Evolutionary conservation across 2,329 filamentous ascomycete species (phyloP).

Genomic region (Apiospora sp.): DNA sequence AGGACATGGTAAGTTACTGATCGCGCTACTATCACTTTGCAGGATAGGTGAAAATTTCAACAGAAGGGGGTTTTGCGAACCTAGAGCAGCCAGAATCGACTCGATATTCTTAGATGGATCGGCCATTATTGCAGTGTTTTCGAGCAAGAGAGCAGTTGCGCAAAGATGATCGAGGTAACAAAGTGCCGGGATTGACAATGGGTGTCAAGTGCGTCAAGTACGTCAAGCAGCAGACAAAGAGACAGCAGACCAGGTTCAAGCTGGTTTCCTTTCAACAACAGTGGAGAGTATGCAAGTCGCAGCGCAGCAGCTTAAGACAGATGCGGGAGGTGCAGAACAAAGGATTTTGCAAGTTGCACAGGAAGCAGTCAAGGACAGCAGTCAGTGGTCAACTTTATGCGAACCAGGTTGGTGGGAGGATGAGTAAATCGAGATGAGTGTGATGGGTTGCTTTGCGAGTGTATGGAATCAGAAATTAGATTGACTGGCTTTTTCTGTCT

Average conservation of each 20-base stretch:
- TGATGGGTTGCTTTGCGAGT: conserved; percentile 10
- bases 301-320: conserved; percentile 14
- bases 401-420: background rate
- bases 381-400: conserved; percentile 23
- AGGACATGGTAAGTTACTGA: conserved; percentile 18
- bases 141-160: conserved; percentile 10
- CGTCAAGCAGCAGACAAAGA: conserved; percentile 22
- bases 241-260: conserved; percentile 16
- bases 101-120: conserved; percentile 52
- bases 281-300: conserved; percentile 21
- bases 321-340: conserved; percentile 23
- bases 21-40: conserved; percentile 20
- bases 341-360: conserved; percentile 22
- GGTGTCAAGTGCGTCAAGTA: conserved; percentile 17
- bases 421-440: conserved; percentile 17
- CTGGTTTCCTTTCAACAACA: conserved; percentile 18
- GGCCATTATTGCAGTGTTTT: conserved; percentile 42
- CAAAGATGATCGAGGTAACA: conserved; percentile 11
- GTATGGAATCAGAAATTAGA: conserved; percentile 21
- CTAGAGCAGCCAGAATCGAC: conserved; percentile 58
- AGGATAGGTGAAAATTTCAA: background rate
- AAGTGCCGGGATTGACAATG: conserved; percentile 13
- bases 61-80: conserved; percentile 44
- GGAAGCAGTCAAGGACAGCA: conserved; percentile 25
- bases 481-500: conserved; percentile 16